Evolutionary conservation across 306 rosid species (phyloP).

Genomic region (Luffa aegyptiaca): DNA sequence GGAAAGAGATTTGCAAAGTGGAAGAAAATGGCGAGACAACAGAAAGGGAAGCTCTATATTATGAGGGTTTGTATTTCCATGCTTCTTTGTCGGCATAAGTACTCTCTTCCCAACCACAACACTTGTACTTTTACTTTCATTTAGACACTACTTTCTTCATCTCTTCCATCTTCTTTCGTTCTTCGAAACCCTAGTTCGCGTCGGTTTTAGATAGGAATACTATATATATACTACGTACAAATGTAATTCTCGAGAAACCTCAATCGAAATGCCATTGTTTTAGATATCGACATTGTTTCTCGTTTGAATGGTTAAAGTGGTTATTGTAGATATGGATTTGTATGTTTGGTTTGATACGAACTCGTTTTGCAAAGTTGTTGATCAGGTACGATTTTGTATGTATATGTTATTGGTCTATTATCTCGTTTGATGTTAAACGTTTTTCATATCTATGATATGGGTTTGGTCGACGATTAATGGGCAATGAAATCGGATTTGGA

Average conservation of each 20-base stretch:
- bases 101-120: constrained; percentile 21
- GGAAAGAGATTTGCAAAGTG: constrained; percentile 49
- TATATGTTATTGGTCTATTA: neutral
- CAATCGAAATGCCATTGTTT: neutral
- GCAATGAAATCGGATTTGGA: neutral
- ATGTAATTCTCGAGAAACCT: neutral
- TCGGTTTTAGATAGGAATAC: neutral
- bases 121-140: neutral
- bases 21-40: constrained; percentile 64
- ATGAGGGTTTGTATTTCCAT: constrained; percentile 70
- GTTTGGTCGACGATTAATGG: neutral
- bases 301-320: neutral
- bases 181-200: no score
- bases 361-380: neutral
- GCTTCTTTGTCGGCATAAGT: constrained; percentile 72
- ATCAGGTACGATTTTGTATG: neutral
- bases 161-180: neutral
- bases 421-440: neutral
- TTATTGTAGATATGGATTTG: no score
- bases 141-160: neutral
- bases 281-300: neutral
- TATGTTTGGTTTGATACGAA: no score
- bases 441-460: neutral
- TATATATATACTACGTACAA: no score
- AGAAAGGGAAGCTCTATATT: constrained; percentile 64